These are phyloP conservation scores for Hanseniaspora pseudoguilliermondii DNA, from an alignment of 805 yeast species.

Conservation along the genomic window DNA sequence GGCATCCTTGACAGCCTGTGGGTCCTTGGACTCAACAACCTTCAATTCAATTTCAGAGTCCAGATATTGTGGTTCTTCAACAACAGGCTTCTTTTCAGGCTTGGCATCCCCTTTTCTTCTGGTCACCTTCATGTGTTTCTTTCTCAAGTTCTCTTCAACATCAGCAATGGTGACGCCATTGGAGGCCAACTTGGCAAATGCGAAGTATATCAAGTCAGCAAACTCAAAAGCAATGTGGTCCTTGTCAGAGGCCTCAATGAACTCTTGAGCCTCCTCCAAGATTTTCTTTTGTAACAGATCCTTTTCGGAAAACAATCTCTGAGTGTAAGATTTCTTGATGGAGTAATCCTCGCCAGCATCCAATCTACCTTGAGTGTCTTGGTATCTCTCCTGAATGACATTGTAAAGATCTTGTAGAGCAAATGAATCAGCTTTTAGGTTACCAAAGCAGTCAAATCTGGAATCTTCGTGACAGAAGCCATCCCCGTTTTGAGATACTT, in stretches of 20 bases:
- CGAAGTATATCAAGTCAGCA: conserved; percentile 78
- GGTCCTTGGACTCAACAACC: conserved; percentile 20
- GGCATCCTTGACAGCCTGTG: conserved; percentile 42
- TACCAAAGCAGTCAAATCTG: conserved; percentile 70
- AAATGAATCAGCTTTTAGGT: conserved; percentile 43
- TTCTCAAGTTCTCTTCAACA: conserved; percentile 70
- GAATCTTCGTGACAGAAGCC: conserved; percentile 85
- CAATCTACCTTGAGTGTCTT: conserved; percentile 50
- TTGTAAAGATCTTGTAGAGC: conserved; percentile 42
- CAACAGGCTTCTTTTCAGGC: conserved; percentile 34
- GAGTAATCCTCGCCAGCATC: conserved; percentile 30
- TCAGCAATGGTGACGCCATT: conserved; percentile 70
- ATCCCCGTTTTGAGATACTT: conserved; percentile 70
- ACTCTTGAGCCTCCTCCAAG: conserved; percentile 91
- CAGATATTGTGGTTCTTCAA: conserved; percentile 19
- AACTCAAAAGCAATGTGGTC: conserved; percentile 90
- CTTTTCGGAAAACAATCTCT: conserved; percentile 70
- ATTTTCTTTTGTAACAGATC: conserved; percentile 70
- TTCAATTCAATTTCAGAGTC: conserved; percentile 23
- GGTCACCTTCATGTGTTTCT: conserved; percentile 74
- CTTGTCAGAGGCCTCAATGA: conserved; percentile 63
- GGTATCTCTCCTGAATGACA: conserved; percentile 50
- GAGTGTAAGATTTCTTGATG: conserved; percentile 56
- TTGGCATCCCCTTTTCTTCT: conserved; percentile 96
- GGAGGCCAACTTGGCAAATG: conserved; percentile 58